These are phyloP conservation scores for Boletus speciosus DNA, from an alignment of 768 basidiomycete genomes.

Conservation along the genomic window DNA sequence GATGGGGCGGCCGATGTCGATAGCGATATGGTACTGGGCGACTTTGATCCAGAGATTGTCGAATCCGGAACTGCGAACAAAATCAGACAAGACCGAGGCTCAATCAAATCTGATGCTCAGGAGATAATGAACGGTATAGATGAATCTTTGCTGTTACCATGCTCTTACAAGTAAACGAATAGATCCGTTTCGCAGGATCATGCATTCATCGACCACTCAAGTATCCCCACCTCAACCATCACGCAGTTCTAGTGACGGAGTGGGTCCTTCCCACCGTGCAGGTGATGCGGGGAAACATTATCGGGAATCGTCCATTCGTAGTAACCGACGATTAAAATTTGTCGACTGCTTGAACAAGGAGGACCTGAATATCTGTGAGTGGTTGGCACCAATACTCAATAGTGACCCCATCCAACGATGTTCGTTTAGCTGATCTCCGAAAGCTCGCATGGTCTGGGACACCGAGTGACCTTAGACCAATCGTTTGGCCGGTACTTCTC, in stretches of 20 bases:
- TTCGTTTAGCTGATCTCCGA: conserved; percentile 64
- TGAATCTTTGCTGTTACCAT: conserved; percentile 11
- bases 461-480: conserved; percentile 79
- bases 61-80: conserved; percentile 35
- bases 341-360: conserved; percentile 70
- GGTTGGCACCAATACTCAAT: not conserved
- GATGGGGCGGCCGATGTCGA: conserved; percentile 50
- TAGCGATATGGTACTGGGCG: conserved; percentile 73
- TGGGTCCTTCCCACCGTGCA: conserved; percentile 17
- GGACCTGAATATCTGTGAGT: conserved; percentile 80
- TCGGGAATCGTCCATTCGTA: conserved; percentile 73
- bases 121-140: conserved; percentile 72
- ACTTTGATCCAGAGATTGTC: conserved; percentile 60
- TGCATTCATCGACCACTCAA: conserved; percentile 28
- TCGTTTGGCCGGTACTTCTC: conserved; percentile 92
- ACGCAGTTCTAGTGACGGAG: conserved; percentile 6
- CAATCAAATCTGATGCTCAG: conserved; percentile 63
- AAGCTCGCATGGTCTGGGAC: conserved; percentile 96
- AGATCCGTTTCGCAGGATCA: conserved; percentile 62
- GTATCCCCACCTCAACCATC: conserved; percentile 3
- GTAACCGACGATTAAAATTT: conserved; percentile 78
- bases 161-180: conserved; percentile 31
- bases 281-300: conserved; percentile 53
- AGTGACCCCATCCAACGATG: conserved; percentile 4
- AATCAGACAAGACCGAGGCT: conserved; percentile 42